Evolutionary conservation across 192 early-diverging fungal species (phyloP).

Genomic region (Entomortierella beljakovae): DNA sequence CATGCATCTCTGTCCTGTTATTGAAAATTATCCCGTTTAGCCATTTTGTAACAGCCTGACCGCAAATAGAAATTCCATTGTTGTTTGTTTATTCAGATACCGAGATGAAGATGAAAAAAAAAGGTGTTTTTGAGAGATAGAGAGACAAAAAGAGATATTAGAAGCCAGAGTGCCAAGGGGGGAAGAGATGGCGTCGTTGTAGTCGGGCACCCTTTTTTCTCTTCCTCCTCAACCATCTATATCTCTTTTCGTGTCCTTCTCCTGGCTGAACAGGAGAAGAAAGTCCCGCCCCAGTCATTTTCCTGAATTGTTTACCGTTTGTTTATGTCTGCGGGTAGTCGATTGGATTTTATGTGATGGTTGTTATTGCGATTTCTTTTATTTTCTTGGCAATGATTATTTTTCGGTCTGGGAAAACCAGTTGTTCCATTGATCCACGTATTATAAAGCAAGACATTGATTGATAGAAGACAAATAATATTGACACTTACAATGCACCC

Average conservation of each 20-base stretch:
- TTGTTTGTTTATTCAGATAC: too few relatives aligned
- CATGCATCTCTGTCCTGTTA: too few relatives aligned
- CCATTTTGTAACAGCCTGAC: too few relatives aligned
- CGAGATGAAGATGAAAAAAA: not conserved
- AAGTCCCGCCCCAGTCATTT: not conserved
- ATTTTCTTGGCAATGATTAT: too few relatives aligned
- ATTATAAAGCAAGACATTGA: too few relatives aligned
- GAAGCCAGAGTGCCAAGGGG: not conserved
- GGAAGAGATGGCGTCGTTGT: not conserved
- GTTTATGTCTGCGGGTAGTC: not conserved
- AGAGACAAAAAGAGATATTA: not conserved
- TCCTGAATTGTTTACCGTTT: not conserved
- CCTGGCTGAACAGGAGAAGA: not conserved
- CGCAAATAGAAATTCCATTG: too few relatives aligned
- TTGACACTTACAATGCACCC: conserved; percentile 52
- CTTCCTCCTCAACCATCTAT: not conserved
- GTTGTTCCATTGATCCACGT: not conserved
- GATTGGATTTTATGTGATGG: too few relatives aligned
- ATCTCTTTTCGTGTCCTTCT: not conserved
- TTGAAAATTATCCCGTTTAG: too few relatives aligned
- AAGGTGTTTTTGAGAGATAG: too few relatives aligned
- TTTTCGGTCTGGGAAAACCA: too few relatives aligned
- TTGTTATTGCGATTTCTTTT: not conserved
- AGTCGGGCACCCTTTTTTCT: not conserved
- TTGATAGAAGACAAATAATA: not conserved